These are phyloP conservation scores for Phytophthora ohioensis DNA, from an alignment of 352 stramenopile species.

Conservation along the genomic window DNA sequence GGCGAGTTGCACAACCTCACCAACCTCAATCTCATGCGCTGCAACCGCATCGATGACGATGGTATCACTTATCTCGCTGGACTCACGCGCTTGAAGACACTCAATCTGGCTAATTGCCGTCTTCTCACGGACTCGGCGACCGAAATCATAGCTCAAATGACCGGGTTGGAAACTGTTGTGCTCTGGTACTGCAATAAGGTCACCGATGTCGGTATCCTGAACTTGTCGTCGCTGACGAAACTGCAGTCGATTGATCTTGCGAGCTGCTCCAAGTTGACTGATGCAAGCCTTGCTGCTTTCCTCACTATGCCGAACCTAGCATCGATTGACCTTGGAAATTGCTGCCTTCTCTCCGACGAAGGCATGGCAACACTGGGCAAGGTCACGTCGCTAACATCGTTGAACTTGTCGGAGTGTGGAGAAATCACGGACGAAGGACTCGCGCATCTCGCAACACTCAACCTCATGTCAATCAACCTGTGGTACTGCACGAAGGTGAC, in stretches of 20 bases:
- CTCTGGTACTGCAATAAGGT: conserved; percentile 91
- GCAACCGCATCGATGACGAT: conserved; percentile 72
- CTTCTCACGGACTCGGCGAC: conserved; percentile 69
- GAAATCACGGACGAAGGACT: conserved; percentile 76
- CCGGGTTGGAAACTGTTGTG: conserved; percentile 66
- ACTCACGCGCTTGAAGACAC: conserved; percentile 62
- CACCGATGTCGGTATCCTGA: conserved; percentile 62
- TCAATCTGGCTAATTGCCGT: conserved; percentile 87
- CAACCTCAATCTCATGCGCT: conserved; percentile 85
- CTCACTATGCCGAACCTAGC: conserved; percentile 57
- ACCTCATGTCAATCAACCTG: conserved; percentile 73
- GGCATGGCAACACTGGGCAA: conserved; percentile 59
- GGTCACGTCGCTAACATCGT: conserved; percentile 63
- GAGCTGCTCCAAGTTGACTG: conserved; percentile 77
- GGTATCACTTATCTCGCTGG: conserved; percentile 56
- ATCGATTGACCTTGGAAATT: conserved; percentile 87
- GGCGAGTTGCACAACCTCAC: conserved; percentile 66
- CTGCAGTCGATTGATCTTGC: conserved; percentile 79
- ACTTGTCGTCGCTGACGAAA: conserved; percentile 50
- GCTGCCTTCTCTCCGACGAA: conserved; percentile 69
- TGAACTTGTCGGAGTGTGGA: conserved; percentile 79
- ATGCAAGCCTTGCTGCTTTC: conserved; percentile 60
- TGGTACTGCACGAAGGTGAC: conserved; percentile 89
- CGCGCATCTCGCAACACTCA: conserved; percentile 53
- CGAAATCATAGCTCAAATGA: conserved; percentile 53